A percentile compares a stretch with the other conserved stretches of the same genome.
Conservation (phyloP, 2,329 filamentous ascomycete species). For the Akanthomyces muscarius region DNA sequence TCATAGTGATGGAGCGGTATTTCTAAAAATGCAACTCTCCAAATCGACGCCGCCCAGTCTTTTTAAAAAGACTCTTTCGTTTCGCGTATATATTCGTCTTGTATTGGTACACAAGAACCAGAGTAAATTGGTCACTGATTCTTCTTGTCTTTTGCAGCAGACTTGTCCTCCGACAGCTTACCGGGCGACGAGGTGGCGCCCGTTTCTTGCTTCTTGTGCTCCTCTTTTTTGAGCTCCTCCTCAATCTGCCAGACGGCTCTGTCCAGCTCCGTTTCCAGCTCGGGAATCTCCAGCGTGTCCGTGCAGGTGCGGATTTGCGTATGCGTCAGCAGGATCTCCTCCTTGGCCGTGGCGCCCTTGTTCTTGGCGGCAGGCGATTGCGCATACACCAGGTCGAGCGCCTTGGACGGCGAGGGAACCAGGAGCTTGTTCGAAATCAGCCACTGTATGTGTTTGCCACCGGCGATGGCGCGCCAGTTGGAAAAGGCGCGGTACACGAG, state of each 20-base stretch:
- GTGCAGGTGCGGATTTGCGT: slow-evolving; percentile 55
- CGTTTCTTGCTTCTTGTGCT: slow-evolving; percentile 29
- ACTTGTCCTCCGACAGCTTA: not conserved
- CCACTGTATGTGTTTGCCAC: slow-evolving; percentile 80
- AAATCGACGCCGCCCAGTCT: not conserved
- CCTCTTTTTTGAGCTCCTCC: slow-evolving; percentile 41
- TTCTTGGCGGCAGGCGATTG: slow-evolving; percentile 20
- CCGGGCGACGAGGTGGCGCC: slow-evolving; percentile 7
- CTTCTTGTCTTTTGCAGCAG: slow-evolving; percentile 22
- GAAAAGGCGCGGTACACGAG: slow-evolving; percentile 87
- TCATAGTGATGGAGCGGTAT: slow-evolving; percentile 7
- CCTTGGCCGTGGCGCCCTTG: slow-evolving; percentile 24
- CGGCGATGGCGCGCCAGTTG: slow-evolving; percentile 80
- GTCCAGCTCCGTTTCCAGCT: slow-evolving; percentile 69
- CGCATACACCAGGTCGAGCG: slow-evolving; percentile 71
- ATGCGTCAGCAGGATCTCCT: slow-evolving; percentile 43
- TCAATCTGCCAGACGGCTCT: slow-evolving; percentile 72
- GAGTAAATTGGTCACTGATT: slow-evolving; percentile 8
- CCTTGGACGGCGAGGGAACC: slow-evolving; percentile 58
- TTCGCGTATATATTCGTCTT: slow-evolving; percentile 17
- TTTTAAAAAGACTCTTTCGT: slow-evolving; percentile 17
- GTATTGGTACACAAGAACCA: slow-evolving; percentile 5
- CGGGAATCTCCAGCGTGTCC: slow-evolving; percentile 61
- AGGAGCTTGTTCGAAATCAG: slow-evolving; percentile 72
- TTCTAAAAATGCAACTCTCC: not conserved